Base-by-base conservation (phyloP, 768 basidiomycete species). In the Clitopilus hobsonii region DNA sequence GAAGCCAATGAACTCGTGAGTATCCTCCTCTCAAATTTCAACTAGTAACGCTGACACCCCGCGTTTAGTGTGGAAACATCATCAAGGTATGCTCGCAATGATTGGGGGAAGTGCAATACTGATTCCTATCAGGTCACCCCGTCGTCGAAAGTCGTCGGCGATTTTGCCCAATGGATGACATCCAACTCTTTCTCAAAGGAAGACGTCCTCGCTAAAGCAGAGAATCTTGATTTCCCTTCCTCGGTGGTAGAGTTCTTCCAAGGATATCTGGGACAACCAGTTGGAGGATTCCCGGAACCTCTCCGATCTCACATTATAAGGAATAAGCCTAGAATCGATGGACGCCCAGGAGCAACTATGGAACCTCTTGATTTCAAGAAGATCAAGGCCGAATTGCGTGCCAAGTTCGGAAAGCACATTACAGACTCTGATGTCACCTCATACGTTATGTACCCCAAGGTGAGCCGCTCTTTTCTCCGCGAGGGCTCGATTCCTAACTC, bases 161-260 rank as follows among this genome's bases (percentile, higher is more conserved):
- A 99, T 76, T 97, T 99, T 72, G 97, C 97, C 16, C 97, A 99
- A 73, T 97, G 90, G 89, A 95, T 98, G 94, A 95, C 94, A 29
- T 91, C 91, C 61, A 98, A 98, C 78, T 84, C 85, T 58, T 77
- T 98, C 56, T 81, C 86, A 53, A 93, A 94, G 72, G 74, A 87
- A 61, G 88, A 98, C 55, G 94, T 99, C 26, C 67, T 95, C 54
- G 81, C 85, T 7, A 85, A 88, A 51, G 97, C 96, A 38, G 89
- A 91, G 38, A 82, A 84, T 55, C 85, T 99, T 56, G 97, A 99
- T 72, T 98, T 99, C 87, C 97, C 97, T 7, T 94, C 92, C 10
- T 94, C 91, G 28, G 92, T 94, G 48, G 91, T 94, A 38, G 96
- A 98, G 65, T 99, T 97, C 81, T 98, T 98, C 93, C 95, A 98